These are phyloP conservation scores for Apiotrichum siamense DNA, from an alignment of 1,284 basidiomycete species.

Conservation along the genomic window DNA sequence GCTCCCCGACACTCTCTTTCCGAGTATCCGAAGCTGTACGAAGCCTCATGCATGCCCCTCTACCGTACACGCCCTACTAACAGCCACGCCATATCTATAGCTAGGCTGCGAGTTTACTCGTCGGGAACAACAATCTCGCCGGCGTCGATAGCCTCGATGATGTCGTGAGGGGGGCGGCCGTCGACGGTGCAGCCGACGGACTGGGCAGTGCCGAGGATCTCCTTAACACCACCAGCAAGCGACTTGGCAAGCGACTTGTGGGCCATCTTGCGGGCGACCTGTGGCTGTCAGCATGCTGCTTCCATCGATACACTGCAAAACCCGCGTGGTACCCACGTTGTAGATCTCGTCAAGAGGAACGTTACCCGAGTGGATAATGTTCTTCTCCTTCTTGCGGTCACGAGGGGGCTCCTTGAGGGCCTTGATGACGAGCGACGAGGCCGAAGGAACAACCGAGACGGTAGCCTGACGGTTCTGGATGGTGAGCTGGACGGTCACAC, in stretches of 20 bases:
- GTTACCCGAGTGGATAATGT: conserved; percentile 98
- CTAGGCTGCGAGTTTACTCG: conserved; percentile 62
- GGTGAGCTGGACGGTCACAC: conserved; percentile 97
- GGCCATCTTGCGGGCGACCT: conserved; percentile 76
- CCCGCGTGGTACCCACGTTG: conserved; percentile 55
- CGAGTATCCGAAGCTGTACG: conserved; percentile 2
- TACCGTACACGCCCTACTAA: conserved; percentile 17
- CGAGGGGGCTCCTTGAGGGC: conserved; percentile 99
- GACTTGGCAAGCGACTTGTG: conserved; percentile 91
- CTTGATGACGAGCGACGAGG: conserved; percentile 95
- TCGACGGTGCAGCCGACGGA: conserved; percentile 92
- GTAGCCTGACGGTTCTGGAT: conserved; percentile 99
- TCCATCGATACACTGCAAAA: too few species aligned
- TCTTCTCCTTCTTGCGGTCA: conserved; percentile 99
- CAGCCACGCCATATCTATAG: background rate
- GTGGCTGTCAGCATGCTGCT: background rate
- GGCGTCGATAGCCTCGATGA: conserved; percentile 93
- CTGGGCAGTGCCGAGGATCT: conserved; percentile 91
- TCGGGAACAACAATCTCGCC: conserved; percentile 93
- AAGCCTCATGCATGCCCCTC: conserved; percentile 25
- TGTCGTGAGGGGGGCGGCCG: conserved; percentile 85
- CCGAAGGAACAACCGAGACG: conserved; percentile 95
- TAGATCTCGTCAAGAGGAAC: conserved; percentile 91
- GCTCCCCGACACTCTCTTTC: background rate
- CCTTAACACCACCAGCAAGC: conserved; percentile 84